These are phyloP conservation scores for Phylloboletellus chloephorus DNA, from an alignment of 1,284 basidiomycete species.

Conservation along the genomic window DNA sequence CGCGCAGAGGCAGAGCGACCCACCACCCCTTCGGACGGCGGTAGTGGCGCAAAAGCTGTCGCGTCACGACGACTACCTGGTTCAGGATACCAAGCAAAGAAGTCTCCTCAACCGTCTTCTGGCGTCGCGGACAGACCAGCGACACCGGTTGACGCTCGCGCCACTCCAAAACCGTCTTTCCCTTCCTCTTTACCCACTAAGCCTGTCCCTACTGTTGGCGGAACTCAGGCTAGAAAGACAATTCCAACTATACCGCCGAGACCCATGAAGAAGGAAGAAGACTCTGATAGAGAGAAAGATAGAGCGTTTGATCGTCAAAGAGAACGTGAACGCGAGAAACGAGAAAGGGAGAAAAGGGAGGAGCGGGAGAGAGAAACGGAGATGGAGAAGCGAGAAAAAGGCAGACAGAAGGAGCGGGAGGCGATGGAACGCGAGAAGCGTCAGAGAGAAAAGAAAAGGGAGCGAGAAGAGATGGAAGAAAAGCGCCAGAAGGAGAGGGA, in stretches of 20 bases:
- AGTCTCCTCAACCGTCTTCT: slow-evolving; percentile 21
- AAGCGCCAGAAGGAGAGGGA: slow-evolving; percentile 22
- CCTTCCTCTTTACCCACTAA: slow-evolving; percentile 28
- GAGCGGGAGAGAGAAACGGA: slow-evolving; percentile 22
- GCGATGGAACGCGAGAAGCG: slow-evolving; percentile 22
- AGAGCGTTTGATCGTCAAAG: slow-evolving; percentile 18
- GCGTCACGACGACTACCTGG: slow-evolving; percentile 41
- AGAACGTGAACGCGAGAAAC: slow-evolving; percentile 24
- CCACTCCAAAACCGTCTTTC: slow-evolving; percentile 13
- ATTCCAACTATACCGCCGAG: slow-evolving; percentile 21
- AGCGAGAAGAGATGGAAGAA: slow-evolving; percentile 26
- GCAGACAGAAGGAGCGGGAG: slow-evolving; percentile 23
- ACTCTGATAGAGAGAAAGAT: slow-evolving; percentile 28
- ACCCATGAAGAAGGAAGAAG: slow-evolving; percentile 22
- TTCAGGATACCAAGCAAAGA: slow-evolving; percentile 40
- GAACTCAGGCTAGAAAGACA: slow-evolving; percentile 23
- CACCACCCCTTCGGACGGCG: slow-evolving; percentile 11
- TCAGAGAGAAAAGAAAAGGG: slow-evolving; percentile 23
- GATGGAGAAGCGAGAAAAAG: slow-evolving; percentile 23
- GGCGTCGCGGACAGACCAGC: slow-evolving; percentile 13
- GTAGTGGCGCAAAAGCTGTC: slow-evolving; percentile 13
- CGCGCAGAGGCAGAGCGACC: slow-evolving; percentile 28
- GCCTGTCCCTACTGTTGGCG: slow-evolving; percentile 23
- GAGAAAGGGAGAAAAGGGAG: slow-evolving; percentile 17
- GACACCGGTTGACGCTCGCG: slow-evolving; percentile 13